These are phyloP conservation scores for Tetracentron sinense DNA, from an alignment of 164 flowering plant species.

Conservation along the genomic window DNA sequence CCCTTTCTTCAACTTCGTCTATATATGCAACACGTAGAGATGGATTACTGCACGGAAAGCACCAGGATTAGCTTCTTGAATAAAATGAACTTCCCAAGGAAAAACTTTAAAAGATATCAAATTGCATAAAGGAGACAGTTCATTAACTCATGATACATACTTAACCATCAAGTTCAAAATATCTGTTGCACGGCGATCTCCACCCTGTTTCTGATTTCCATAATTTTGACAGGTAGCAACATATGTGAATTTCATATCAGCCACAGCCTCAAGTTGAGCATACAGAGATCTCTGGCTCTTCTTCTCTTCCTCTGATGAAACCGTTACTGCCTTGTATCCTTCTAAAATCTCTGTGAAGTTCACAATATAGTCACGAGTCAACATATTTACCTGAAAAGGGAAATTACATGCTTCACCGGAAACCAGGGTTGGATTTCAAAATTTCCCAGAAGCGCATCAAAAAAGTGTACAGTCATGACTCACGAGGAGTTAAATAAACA, in stretches of 20 bases:
- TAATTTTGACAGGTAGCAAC: conserved; percentile 96
- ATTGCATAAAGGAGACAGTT: neutral
- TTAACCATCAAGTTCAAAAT: conserved; percentile 94
- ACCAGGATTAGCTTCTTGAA: conserved; percentile 1
- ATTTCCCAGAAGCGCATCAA: neutral
- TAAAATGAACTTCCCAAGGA: conserved; percentile 1
- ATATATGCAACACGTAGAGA: conserved; percentile 96
- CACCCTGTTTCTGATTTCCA: conserved; percentile 89
- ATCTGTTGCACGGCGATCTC: conserved; percentile 95
- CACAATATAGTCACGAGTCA: conserved; percentile 9
- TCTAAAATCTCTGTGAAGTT: conserved; percentile 60
- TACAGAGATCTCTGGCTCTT: conserved; percentile 76
- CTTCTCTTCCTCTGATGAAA: conserved; percentile 71
- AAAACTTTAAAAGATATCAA: conserved; percentile 1
- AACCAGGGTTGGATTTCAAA: neutral
- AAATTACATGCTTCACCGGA: neutral
- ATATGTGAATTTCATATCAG: conserved; percentile 95
- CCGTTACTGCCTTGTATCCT: conserved; percentile 82
- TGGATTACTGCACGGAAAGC: conserved; percentile 56
- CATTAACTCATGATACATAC: conserved; percentile 42
- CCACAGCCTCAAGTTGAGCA: conserved; percentile 86
- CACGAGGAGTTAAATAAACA: too few relatives aligned
- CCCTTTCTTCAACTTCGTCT: conserved; percentile 96
- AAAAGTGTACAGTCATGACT: neutral
- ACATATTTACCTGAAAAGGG: neutral